Percentiles rank a stretch among this genome's conserved stretches.
phyloP scores from a whole-genome alignment of 371 early-diverging fungal genomes.

The Cokeromyces recurvatus region DNA sequence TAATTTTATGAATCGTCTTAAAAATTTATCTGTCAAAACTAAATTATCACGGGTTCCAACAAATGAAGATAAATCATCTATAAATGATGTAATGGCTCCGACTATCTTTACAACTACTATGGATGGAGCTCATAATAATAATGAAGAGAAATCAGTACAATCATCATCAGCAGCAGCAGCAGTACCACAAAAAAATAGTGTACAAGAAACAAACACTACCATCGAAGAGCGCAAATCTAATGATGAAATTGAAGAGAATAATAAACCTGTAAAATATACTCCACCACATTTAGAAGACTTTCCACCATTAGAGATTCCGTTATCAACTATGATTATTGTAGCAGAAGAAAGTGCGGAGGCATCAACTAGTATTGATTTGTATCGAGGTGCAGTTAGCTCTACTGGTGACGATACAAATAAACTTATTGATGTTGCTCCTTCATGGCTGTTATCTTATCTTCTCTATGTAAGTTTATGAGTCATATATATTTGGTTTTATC shows the following conservation, averaged over 20 bases:
- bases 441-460: conserved; percentile 63
- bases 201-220: not conserved
- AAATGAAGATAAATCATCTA: conserved; percentile 23
- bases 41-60: conserved; percentile 43
- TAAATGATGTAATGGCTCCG: not conserved
- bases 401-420: conserved; percentile 46
- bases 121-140: too few relatives aligned
- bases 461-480: conserved; percentile 43
- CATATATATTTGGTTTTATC: not conserved
- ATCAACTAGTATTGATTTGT: conserved; percentile 70
- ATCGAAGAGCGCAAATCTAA: too few relatives aligned
- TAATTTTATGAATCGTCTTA: conserved; percentile 53
- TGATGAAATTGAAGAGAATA: too few relatives aligned
- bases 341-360: conserved; percentile 80
- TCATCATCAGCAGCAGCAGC: not conserved
- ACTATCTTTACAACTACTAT: not conserved
- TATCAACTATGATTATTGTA: conserved; percentile 65
- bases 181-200: not conserved
- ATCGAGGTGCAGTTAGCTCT: conserved; percentile 65
- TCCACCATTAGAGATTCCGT: conserved; percentile 63
- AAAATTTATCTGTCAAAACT: conserved; percentile 47
- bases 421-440: conserved; percentile 42
- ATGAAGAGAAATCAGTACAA: not conserved
- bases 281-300: conserved; percentile 49
- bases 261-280: conserved; percentile 28